Evolutionary conservation across 2,329 filamentous ascomycete genomes (phyloP).

Genomic region (Fusarium temperatum): DNA sequence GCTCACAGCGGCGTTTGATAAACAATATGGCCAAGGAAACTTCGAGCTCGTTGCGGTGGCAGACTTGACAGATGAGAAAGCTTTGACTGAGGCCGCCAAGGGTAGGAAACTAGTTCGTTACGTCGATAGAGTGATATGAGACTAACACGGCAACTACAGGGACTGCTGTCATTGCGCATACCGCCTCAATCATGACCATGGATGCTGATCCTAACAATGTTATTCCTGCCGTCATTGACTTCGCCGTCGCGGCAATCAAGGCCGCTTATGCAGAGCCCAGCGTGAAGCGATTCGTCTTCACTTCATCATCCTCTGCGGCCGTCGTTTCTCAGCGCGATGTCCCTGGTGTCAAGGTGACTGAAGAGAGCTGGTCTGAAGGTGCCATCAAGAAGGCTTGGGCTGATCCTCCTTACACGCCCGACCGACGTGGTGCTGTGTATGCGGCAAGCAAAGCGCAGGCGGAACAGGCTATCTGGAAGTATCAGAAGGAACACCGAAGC

Average conservation of each 20-base stretch:
- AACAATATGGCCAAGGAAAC: slow-evolving; percentile 45
- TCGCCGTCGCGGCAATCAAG: slow-evolving; percentile 45
- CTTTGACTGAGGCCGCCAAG: slow-evolving; percentile 42
- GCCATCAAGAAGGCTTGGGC: slow-evolving; percentile 48
- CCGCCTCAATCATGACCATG: slow-evolving; percentile 48
- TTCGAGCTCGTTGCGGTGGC: slow-evolving; percentile 48
- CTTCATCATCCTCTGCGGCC: slow-evolving; percentile 23
- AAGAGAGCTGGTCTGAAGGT: slow-evolving; percentile 47
- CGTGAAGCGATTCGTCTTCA: slow-evolving; percentile 51
- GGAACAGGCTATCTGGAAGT: slow-evolving; percentile 53
- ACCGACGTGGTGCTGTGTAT: slow-evolving; percentile 46
- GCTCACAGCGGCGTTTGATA: slow-evolving; percentile 43
- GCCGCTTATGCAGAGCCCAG: slow-evolving; percentile 46
- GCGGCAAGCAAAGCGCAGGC: slow-evolving; percentile 50
- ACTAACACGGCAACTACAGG: slow-evolving; percentile 3
- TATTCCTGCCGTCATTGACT: slow-evolving; percentile 47
- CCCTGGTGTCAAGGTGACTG: slow-evolving; percentile 1
- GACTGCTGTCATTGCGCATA: slow-evolving; percentile 48
- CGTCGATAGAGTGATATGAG: accelerated
- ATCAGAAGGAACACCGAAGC: slow-evolving; percentile 26
- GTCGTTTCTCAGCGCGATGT: background rate
- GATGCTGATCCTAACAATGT: slow-evolving; percentile 50
- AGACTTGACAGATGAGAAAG: slow-evolving; percentile 44
- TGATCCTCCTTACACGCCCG: slow-evolving; percentile 46
- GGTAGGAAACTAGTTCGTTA: slow-evolving; percentile 1